Evolutionary conservation across 768 basidiomycete species (phyloP), one percentile per base, ranked within the genome.

Genomic region (Mycena rebaudengoi): DNA sequence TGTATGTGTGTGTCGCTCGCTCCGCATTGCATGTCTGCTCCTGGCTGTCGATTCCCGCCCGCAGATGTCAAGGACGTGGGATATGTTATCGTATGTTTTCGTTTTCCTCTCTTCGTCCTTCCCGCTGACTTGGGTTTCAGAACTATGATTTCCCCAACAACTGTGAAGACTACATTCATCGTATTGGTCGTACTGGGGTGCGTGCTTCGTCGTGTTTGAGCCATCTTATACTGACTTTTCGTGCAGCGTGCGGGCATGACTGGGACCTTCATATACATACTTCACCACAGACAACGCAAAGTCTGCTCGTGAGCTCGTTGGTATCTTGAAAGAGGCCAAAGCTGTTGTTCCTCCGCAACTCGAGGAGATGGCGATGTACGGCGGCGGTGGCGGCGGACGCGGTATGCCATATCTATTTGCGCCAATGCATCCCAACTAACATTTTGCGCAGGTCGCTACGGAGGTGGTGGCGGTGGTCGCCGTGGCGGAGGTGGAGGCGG

Each of bases 1-100:
- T 77, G 71, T 69, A 51, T 54, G 46, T 75, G 70, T 74, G 70
- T 72, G 77, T 76, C 70, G 71, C 76, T 71, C 61, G 68, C 65
- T 75, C 71, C 71, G 61, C 61, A 70, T 71, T 76, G 64, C 57
- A 63, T 67, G 66, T 67, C 55, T 46, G 25, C 28, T 60, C 58
- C 26, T 68, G 52, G 66, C 57, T 60, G 26, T 55, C 62, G 32
- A 50, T 68, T 60, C 13, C 26, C 23, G 48, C 30, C 58, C 67
- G 70, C 80, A 98, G 97, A 98, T 84, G 96, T 99, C 80, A 98
- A 99, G 91, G 96, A 99, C 82, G 96, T 99, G 70, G 91, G 93
- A 70, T 98, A 96, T 79, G 96, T 98, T 67, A 95, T 99, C 70
- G 94, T 95, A 71, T 76, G 94, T 86, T 14, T 52, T 54, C 66